These are phyloP conservation scores for Verticillium klebahnii DNA, from an alignment of 2,329 filamentous ascomycete genomes.

Conservation along the genomic window DNA sequence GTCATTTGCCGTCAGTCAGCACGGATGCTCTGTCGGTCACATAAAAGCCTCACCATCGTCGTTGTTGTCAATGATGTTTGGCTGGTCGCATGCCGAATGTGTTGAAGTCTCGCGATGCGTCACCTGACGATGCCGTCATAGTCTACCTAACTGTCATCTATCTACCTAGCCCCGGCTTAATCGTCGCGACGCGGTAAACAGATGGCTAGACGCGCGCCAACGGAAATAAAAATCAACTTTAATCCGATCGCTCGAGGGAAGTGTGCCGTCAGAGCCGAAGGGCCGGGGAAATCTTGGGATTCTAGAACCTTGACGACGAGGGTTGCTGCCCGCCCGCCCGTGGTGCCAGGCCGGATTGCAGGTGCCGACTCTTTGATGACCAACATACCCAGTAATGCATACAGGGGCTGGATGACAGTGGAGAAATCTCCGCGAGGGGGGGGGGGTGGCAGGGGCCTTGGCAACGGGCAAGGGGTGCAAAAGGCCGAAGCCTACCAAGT, in stretches of 20 bases:
- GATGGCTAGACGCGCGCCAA: neutral
- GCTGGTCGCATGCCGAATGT: neutral
- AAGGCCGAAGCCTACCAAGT: too few relatives aligned
- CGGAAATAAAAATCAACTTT: neutral
- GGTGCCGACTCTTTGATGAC: neutral
- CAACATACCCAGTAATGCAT: neutral
- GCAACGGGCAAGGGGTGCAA: too few relatives aligned
- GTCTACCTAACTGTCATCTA: neutral
- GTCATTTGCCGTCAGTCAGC: constrained; percentile 1
- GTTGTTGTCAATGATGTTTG: neutral
- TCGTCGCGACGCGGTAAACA: neutral
- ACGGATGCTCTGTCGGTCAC: neutral
- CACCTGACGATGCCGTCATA: neutral
- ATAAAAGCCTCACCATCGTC: neutral
- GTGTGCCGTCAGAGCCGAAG: neutral
- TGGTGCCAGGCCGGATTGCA: neutral
- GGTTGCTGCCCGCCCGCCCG: too few relatives aligned
- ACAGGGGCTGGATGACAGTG: neutral
- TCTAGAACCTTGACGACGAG: neutral
- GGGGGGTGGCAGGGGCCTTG: too few relatives aligned
- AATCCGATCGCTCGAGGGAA: neutral
- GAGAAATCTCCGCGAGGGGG: neutral
- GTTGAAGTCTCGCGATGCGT: neutral
- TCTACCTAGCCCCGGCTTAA: neutral
- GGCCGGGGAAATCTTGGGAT: neutral